Evolutionary conservation across 31 red algal species (phyloP).

Genomic region (Bonnemaisonia californica): DNA sequence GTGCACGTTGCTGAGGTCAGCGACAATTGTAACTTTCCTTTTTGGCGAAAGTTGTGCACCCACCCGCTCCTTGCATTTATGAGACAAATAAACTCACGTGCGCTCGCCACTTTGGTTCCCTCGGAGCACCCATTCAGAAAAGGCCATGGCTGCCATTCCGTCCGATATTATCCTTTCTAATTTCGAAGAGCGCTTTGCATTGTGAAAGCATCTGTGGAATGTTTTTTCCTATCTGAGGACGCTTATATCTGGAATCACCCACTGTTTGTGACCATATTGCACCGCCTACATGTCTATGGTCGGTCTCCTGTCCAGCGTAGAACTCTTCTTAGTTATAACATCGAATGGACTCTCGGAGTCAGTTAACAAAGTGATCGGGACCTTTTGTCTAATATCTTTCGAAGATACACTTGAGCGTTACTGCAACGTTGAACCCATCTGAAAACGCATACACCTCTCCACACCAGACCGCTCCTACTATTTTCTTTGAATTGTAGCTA

Average conservation of each 20-base stretch:
- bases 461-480: slow-evolving; percentile 35
- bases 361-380: slow-evolving; percentile 18
- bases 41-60: too few species aligned
- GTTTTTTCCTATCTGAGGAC: background rate
- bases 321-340: slow-evolving; percentile 18
- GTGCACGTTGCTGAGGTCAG: too few species aligned
- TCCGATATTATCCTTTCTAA: background rate
- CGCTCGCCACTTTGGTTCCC: too few species aligned
- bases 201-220: slow-evolving; percentile 29
- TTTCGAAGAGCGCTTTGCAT: background rate
- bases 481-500: slow-evolving; percentile 19
- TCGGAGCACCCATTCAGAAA: slow-evolving; percentile 25
- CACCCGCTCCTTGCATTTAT: too few species aligned
- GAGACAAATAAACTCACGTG: too few species aligned
- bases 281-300: slow-evolving; percentile 15
- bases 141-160: background rate
- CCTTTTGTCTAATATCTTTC: background rate
- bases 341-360: slow-evolving; percentile 32
- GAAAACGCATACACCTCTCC: slow-evolving; percentile 47
- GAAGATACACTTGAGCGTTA: background rate
- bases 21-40: too few species aligned
- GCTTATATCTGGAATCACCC: slow-evolving; percentile 14
- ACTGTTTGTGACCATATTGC: background rate
- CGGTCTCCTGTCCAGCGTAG: slow-evolving; percentile 6
- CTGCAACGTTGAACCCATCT: slow-evolving; percentile 6